These are phyloP conservation scores for Podila epigama DNA, from an alignment of 192 early-diverging fungal genomes.

Conservation along the genomic window DNA sequence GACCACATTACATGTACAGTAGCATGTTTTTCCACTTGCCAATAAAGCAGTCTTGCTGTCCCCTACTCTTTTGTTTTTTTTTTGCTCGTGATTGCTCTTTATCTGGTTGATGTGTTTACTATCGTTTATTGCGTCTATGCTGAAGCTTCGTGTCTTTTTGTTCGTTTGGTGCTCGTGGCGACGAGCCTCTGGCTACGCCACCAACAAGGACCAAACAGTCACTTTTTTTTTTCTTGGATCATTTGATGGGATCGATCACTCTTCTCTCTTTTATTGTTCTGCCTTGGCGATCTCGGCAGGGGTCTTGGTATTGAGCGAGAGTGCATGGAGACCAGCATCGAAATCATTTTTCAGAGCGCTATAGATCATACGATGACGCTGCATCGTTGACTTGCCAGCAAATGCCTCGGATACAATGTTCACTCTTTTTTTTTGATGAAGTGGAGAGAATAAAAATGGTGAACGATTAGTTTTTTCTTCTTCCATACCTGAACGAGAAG, in stretches of 20 bases:
- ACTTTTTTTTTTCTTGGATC: constrained; percentile 17
- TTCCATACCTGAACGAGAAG: no score
- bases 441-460: constrained; percentile 1
- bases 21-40: background rate
- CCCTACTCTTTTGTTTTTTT: background rate
- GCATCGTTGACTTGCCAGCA: constrained; percentile 63
- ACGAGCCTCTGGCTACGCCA: no score
- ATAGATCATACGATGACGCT: constrained; percentile 77
- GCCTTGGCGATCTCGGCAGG: constrained; percentile 62
- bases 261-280: background rate
- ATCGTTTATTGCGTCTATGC: no score
- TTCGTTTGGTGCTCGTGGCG: no score
- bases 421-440: constrained; percentile 48
- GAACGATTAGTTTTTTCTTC: no score
- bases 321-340: constrained; percentile 78
- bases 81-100: background rate
- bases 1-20: no score
- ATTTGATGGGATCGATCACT: no score
- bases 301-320: constrained; percentile 81
- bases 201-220: background rate
- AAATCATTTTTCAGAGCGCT: constrained; percentile 74
- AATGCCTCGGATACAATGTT: constrained; percentile 77
- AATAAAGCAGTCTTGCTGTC: background rate
- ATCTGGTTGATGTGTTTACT: background rate
- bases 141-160: no score